phyloP scores from a whole-genome alignment of 805 yeast genomes.

The Jamesozyma hellenica region DNA sequence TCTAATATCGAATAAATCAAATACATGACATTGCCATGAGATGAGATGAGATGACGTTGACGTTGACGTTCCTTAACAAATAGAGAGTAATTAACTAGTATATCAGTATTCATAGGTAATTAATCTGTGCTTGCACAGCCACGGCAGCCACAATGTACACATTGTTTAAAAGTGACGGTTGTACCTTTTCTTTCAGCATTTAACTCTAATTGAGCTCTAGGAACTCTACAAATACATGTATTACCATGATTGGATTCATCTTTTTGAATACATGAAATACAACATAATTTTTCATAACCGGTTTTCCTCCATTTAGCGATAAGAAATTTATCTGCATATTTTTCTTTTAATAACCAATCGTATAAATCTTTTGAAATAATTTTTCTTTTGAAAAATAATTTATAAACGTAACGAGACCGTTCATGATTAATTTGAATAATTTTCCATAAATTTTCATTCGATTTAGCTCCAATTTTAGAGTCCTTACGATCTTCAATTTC shows the following conservation, averaged over 20 bases:
- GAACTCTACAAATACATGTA: constrained; percentile 81
- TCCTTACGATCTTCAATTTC: constrained; percentile 36
- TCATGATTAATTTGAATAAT: constrained; percentile 64
- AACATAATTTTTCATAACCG: constrained; percentile 82
- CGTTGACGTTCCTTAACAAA: too few relatives aligned
- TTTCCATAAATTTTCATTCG: constrained; percentile 57
- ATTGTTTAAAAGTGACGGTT: constrained; percentile 36
- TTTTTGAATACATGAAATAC: constrained; percentile 64
- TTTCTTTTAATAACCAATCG: constrained; percentile 60
- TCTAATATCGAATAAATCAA: too few relatives aligned
- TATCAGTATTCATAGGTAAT: too few relatives aligned
- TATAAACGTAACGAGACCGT: constrained; percentile 64
- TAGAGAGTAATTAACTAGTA: too few relatives aligned
- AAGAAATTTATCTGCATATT: constrained; percentile 54
- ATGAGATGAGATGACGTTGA: too few relatives aligned
- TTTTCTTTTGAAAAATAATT: constrained; percentile 59
- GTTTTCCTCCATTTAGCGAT: constrained; percentile 79
- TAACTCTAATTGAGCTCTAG: constrained; percentile 41
- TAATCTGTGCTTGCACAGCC: constrained; percentile 79
- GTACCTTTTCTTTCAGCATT: constrained; percentile 20
- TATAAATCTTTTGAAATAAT: constrained; percentile 59
- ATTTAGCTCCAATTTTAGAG: constrained; percentile 37
- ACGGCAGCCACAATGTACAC: constrained; percentile 74
- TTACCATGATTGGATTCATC: constrained; percentile 53
- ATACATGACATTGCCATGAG: too few relatives aligned